Evolutionary conservation across 768 basidiomycete genomes (phyloP).

Genomic region (Termitomyces sp.): DNA sequence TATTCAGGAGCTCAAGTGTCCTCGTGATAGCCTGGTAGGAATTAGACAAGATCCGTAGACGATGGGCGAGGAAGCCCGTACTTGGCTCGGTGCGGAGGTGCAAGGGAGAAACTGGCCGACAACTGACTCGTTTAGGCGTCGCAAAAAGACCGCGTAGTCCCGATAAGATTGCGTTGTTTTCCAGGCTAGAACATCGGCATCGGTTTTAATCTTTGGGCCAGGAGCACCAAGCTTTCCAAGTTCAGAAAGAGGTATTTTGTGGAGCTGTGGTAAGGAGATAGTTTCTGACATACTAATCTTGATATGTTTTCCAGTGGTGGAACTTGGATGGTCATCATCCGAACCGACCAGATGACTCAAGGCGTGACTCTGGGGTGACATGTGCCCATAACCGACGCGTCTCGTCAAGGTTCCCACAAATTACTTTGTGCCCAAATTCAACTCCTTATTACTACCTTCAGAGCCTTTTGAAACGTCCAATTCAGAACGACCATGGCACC

Average conservation of each 20-base stretch:
- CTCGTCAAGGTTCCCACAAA: neutral
- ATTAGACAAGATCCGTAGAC: neutral
- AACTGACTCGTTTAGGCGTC: constrained; percentile 72
- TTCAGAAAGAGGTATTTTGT: constrained; percentile 21
- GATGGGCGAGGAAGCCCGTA: constrained; percentile 12
- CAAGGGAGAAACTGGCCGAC: constrained; percentile 56
- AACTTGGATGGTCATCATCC: too few species aligned
- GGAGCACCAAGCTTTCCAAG: constrained; percentile 24
- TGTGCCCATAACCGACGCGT: constrained; percentile 15
- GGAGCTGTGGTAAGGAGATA: constrained; percentile 16
- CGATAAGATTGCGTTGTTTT: constrained; percentile 61
- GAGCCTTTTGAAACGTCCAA: neutral
- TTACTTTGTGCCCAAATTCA: neutral
- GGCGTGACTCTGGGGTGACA: constrained; percentile 6
- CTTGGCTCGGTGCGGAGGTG: constrained; percentile 27
- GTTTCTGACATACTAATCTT: constrained; percentile 5
- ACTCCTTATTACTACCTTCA: neutral
- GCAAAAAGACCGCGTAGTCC: constrained; percentile 72
- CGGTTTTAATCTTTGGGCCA: constrained; percentile 58
- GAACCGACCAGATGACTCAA: neutral
- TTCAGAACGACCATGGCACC: constrained; percentile 36
- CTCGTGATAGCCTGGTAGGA: constrained; percentile 38
- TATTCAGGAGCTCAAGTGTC: constrained; percentile 54
- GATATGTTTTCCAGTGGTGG: neutral
- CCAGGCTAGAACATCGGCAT: constrained; percentile 73